Conservation (phyloP, 768 basidiomycete genomes). For the Calocybe cyanea region DNA sequence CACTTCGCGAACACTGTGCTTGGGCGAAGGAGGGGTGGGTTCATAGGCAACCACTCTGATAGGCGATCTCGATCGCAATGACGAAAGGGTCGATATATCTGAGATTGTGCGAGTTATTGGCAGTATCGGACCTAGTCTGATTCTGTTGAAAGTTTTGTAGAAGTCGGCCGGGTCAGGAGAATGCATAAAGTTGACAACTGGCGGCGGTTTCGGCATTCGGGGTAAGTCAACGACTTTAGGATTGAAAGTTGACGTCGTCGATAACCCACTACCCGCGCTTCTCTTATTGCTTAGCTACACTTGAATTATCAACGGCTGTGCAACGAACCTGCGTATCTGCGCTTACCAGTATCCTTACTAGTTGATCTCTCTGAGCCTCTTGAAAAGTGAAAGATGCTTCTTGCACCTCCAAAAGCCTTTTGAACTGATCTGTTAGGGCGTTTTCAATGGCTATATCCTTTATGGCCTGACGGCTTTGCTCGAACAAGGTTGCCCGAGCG, state of each 20-base stretch:
- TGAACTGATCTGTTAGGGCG: slow-evolving; percentile 1
- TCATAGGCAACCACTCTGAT: neutral
- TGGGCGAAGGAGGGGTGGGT: neutral
- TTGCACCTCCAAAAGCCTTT: neutral
- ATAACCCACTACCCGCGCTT: neutral
- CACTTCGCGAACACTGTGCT: too few relatives aligned
- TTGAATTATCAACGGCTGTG: neutral
- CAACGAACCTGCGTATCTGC: neutral
- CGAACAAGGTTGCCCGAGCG: neutral
- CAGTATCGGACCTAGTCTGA: too few relatives aligned
- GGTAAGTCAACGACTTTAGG: too few relatives aligned
- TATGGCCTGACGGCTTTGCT: neutral
- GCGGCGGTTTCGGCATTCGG: too few relatives aligned
- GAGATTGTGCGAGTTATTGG: too few relatives aligned
- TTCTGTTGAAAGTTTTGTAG: too few relatives aligned
- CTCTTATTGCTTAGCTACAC: neutral
- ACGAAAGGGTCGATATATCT: too few relatives aligned
- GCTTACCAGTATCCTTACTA: neutral
- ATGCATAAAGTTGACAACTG: too few relatives aligned
- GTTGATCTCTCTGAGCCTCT: slow-evolving; percentile 2
- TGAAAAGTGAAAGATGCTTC: slow-evolving; percentile 2
- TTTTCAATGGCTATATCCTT: neutral
- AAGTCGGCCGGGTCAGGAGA: too few relatives aligned
- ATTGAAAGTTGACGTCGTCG: neutral
- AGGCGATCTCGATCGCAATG: too few relatives aligned